Base-by-base conservation (phyloP, 805 yeast species). In the Metschnikowia continentalis region DNA sequence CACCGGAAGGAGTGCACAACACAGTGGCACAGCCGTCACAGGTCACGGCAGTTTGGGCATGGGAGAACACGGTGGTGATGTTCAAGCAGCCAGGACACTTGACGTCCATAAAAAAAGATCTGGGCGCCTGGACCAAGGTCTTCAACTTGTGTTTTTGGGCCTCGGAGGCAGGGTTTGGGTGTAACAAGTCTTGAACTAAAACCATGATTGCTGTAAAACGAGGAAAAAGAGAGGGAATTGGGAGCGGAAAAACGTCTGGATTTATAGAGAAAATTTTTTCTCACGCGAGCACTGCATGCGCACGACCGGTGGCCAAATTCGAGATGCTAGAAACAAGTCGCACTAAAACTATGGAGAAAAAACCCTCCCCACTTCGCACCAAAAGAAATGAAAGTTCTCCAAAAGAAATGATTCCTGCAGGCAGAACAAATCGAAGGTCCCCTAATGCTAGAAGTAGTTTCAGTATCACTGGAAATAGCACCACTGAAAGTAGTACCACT, bases 41-140 rank as follows among this genome's bases (percentile, higher is more conserved):
- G 71, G 97, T 88, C 71, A 94, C 99, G 70, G 97, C 98, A 69
- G 99, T 94, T 84, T 94, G 99, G 65, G 99, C 98, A 79, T 94
- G 99, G 61, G 98, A 92, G 88, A 94, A 94, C 65, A 94, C 98
- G 66, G 97, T 92, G 78, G 99, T 90, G 82, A 94, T 94, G 86
- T 86, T 88, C 76, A 92, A 83, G 83, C 99, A 94, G 70, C 99
- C 98, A 78, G 96, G 98, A 80, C 99, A 94, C 80, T 92, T 94
- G 68, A 94, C 99, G 75, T 94, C 99, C 97, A 94, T 91, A 88
- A 94, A 94, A 86, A 81, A 94, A 56, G 98, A 91, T 86, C 98
- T 89, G 79, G 99, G 99, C 60, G 88, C 75, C 77, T 92, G 97
- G 66, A 94, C 99, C 73, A 94, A 87, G 71, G 88, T 84, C 90